Conservation (phyloP, 108 stramenopile genomes). For the Seminavis robusta region DNA sequence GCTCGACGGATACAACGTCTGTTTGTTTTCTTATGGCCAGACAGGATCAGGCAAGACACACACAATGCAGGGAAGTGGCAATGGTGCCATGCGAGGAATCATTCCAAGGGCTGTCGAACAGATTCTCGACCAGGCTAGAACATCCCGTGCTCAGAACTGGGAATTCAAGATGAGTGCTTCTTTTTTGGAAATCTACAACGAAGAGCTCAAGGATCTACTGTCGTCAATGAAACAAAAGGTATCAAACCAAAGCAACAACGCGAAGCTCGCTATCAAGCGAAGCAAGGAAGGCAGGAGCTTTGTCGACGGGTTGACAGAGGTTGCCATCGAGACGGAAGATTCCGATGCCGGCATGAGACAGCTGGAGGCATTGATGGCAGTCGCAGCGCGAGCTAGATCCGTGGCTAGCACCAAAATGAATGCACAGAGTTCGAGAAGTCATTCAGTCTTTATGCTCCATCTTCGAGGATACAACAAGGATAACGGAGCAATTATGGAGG, state of each 20-base stretch:
- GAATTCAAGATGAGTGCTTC: constrained; percentile 87
- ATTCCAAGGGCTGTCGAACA: constrained; percentile 94
- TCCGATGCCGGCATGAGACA: constrained; percentile 51
- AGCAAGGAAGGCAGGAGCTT: constrained; percentile 74
- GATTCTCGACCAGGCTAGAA: constrained; percentile 78
- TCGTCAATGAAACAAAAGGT: constrained; percentile 34
- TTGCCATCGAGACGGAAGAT: constrained; percentile 78
- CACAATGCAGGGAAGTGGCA: constrained; percentile 95
- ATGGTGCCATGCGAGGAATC: constrained; percentile 87
- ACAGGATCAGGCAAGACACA: constrained; percentile 89
- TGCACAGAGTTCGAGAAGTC: constrained; percentile 94
- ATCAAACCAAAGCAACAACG: constrained; percentile 14
- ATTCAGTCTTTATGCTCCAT: constrained; percentile 98
- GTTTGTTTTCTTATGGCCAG: constrained; percentile 93
- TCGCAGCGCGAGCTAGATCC: constrained; percentile 88
- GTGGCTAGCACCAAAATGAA: constrained; percentile 98
- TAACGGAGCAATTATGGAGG: constrained; percentile 80
- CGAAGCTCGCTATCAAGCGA: constrained; percentile 79
- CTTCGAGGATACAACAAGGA: constrained; percentile 88
- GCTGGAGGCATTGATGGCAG: constrained; percentile 83
- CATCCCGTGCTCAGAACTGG: constrained; percentile 91
- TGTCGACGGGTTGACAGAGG: constrained; percentile 87
- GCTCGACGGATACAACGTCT: constrained; percentile 96
- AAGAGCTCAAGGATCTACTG: constrained; percentile 93
- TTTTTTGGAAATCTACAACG: constrained; percentile 99